Conservation (phyloP, 306 rosid genomes). For the Prunus mira region DNA sequence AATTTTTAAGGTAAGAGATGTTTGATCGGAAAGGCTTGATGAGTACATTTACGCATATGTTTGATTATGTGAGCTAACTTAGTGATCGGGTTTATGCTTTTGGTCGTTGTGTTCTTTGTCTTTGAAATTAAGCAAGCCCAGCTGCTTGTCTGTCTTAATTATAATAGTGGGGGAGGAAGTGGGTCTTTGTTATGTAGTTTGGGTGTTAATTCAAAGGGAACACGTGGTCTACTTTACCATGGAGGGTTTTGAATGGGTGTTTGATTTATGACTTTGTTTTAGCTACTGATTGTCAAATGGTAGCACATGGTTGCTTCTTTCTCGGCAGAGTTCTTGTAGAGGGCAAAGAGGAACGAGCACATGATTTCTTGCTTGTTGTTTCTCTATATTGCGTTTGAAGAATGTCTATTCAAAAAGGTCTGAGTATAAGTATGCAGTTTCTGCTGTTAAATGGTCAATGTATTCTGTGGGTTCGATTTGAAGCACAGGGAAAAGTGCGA, state of each 20-base stretch:
- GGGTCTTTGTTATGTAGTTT: conserved; percentile 14
- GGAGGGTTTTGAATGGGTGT: conserved; percentile 7
- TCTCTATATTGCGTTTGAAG: conserved; percentile 14
- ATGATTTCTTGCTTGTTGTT: conserved; percentile 38
- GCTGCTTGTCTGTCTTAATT: conserved; percentile 2
- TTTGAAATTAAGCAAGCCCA: conserved; percentile 26
- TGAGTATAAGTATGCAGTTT: conserved; percentile 15
- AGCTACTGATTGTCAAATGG: conserved; percentile 26
- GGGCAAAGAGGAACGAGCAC: conserved; percentile 32
- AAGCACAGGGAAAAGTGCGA: background rate
- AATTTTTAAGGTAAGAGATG: background rate
- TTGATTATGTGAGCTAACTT: conserved; percentile 21
- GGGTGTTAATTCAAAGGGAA: conserved; percentile 7
- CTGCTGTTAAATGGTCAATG: conserved; percentile 9
- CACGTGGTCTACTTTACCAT: conserved; percentile 15
- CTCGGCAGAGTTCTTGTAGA: conserved; percentile 24
- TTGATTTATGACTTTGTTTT: background rate
- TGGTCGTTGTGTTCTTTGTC: conserved; percentile 14
- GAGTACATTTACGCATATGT: background rate
- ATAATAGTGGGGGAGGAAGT: conserved; percentile 2
- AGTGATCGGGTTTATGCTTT: conserved; percentile 9
- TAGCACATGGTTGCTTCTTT: conserved; percentile 36
- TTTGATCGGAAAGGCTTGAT: background rate
- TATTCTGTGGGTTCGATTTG: background rate
- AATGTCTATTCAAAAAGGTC: conserved; percentile 19